Evolutionary conservation across 805 yeast species (phyloP), one percentile per base, ranked within the genome.

Genomic region (Starmerella cellae): DNA sequence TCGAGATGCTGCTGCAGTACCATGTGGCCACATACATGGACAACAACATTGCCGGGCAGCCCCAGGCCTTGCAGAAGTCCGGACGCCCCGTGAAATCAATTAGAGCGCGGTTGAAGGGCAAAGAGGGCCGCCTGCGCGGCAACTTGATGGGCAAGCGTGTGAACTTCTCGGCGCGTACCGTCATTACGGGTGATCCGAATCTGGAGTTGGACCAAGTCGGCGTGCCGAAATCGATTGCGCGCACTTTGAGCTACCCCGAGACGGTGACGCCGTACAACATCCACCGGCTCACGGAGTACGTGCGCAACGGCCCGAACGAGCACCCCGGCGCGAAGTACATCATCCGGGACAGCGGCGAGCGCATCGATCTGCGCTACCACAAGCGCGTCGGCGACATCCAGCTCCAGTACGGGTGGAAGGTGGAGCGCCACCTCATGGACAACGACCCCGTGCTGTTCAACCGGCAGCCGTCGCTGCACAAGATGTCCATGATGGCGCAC

Each of bases 401-500:
- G 37, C 71, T 91, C 52, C 98, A 93, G 62, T 91, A 91, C 57
- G 98, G 98, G 39, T 93, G 98, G 98, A 85, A 83, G 62, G 98
- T 91, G 47, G 98, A 91, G 63, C 84, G 99, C 62, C 99, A 91
- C 62, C 72, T 91, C 55, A 84, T 85, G 82, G 99, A 91, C 63
- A 75, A 85, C 56, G 99, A 91, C 61, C 97, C 98, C 3, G 98
- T 91, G 27, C 71, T 91, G 56, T 91, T 91, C 71, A 91, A 91
- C 63, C 94, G 99, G 71, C 99, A 91, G 69, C 99, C 99, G 38
- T 91, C 98, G 36, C 71, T 91, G 63, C 99, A 91, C 68, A 91
- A 93, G 64, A 91, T 91, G 97, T 88, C 97, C 42, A 91, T 91
- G 98, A 91, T 91, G 97, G 94, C 95, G 16, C 99, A 91, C 62